Conservation (phyloP, 805 yeast genomes). For the Blastobotrys robertii region DNA sequence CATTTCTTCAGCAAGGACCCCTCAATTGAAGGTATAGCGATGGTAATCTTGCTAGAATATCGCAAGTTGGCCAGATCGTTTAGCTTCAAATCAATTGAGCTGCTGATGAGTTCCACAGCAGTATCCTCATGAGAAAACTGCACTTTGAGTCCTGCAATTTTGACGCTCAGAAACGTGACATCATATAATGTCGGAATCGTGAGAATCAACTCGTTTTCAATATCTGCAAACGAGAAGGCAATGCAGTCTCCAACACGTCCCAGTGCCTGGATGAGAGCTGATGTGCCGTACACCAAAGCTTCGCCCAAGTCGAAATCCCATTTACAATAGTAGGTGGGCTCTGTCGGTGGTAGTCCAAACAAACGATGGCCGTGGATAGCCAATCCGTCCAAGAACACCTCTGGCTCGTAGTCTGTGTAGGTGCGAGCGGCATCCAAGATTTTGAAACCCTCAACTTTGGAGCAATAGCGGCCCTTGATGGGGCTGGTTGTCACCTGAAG, state of each 20-base stretch:
- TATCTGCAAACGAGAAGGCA: constrained; percentile 56
- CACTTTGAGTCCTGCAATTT: constrained; percentile 39
- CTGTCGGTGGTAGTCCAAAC: constrained; percentile 86
- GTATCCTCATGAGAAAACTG: constrained; percentile 30
- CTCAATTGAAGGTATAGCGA: constrained; percentile 30
- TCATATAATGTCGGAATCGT: constrained; percentile 53
- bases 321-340: constrained; percentile 78
- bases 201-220: constrained; percentile 62
- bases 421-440: constrained; percentile 11
- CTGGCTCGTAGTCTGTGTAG: constrained; percentile 18
- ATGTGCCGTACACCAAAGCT: constrained; percentile 42
- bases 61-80: constrained; percentile 64
- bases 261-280: constrained; percentile 28
- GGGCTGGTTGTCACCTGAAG: constrained; percentile 67
- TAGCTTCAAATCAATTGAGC: constrained; percentile 31
- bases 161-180: constrained; percentile 53
- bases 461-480: constrained; percentile 29
- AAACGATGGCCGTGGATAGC: constrained; percentile 78
- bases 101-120: constrained; percentile 18
- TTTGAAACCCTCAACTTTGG: constrained; percentile 7
- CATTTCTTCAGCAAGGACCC: constrained; percentile 10
- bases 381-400: constrained; percentile 48
- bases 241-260: constrained; percentile 37
- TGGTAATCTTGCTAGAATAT: constrained; percentile 49
- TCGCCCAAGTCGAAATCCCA: constrained; percentile 77